Base-by-base conservation (phyloP, 176 grass and related monocot species). In the Urochloa ruziziensis region DNA sequence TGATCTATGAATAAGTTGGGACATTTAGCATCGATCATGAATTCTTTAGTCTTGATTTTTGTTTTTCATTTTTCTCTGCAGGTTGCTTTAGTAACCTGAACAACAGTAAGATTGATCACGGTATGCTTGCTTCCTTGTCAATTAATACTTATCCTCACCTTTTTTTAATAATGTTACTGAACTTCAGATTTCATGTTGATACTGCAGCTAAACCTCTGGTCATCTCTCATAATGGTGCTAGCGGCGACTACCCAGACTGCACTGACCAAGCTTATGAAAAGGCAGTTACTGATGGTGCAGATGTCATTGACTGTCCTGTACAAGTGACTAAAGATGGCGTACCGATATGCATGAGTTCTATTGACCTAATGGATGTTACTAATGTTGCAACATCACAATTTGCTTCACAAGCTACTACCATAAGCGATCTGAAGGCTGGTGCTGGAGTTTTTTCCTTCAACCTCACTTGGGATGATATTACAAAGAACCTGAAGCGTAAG, bases 201-300 rank as follows among this genome's bases (percentile, higher is more conserved):
- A 62, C 14, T 94, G 57, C 90, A 95, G 93, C 24, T 23, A 91
- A 73, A 70, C 78, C 92, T 54, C 39, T 91, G 12, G 72, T 97
- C 47, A 91, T 97, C 73, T 91, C 95, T n/a, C 90, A 97, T 64
- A 94, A 97, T 75, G 95, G 90, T 25, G 95, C 84, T n/a, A 97
- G 95, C 74, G 92, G 92, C 71, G 79, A 91, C 68, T 94, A 86
- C 70, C 90, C 95, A 73, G 90, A 86, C 54, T 94, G 95, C 87
- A 97, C 92, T 63, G 92, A 94, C 74, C 78, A 91, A n/a, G 90
- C 95, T 70, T 94, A 97, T 82, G 33, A 91, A 62, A 90, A 97
- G 28, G 95, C 95, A 59, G 88, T 91, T 67, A 8, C 16, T 71
- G 90, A 85, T 87, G 92, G 90, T 66, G 89, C 91, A 30, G 91